A percentile compares a stretch with the other conserved stretches of the same genome.
These are phyloP conservation scores for Mycena galericulata DNA, from an alignment of 768 basidiomycete species.

Conservation along the genomic window DNA sequence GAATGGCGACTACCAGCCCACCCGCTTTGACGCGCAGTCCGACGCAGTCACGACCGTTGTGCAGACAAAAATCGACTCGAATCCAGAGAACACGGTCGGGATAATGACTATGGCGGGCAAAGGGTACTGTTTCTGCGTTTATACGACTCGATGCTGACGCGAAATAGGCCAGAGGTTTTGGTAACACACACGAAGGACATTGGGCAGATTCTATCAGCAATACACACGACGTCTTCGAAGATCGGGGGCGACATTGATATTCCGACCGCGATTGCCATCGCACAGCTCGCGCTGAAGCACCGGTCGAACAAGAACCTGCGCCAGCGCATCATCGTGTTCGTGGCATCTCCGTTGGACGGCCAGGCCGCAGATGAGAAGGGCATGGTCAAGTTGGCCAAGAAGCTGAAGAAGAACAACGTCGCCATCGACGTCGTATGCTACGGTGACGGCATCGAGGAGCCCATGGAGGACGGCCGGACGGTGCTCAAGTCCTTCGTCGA, in stretches of 20 bases:
- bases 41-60: constrained; percentile 94
- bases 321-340: constrained; percentile 95
- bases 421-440: constrained; percentile 92
- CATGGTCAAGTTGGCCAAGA: constrained; percentile 93
- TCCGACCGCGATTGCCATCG: constrained; percentile 90
- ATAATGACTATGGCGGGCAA: constrained; percentile 99
- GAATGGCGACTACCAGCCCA: constrained; percentile 91
- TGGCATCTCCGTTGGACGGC: constrained; percentile 88
- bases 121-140: constrained; percentile 64
- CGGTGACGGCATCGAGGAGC: constrained; percentile 88
- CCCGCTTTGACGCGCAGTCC: constrained; percentile 89
- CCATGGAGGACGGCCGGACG: constrained; percentile 66
- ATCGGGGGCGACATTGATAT: constrained; percentile 89
- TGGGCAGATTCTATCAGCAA: constrained; percentile 87
- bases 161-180: constrained; percentile 88
- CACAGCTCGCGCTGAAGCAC: constrained; percentile 97
- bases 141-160: not conserved
- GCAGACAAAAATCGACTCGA: constrained; percentile 93
- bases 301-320: constrained; percentile 98
- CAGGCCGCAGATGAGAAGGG: constrained; percentile 78
- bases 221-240: constrained; percentile 77
- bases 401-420: constrained; percentile 99
- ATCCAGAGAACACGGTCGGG: constrained; percentile 98
- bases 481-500: constrained; percentile 88
- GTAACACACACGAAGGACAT: constrained; percentile 96